Evolutionary conservation across 192 early-diverging fungal genomes (phyloP), one percentile per base, ranked within the genome.

Genomic region (Backusella australiensis): DNA sequence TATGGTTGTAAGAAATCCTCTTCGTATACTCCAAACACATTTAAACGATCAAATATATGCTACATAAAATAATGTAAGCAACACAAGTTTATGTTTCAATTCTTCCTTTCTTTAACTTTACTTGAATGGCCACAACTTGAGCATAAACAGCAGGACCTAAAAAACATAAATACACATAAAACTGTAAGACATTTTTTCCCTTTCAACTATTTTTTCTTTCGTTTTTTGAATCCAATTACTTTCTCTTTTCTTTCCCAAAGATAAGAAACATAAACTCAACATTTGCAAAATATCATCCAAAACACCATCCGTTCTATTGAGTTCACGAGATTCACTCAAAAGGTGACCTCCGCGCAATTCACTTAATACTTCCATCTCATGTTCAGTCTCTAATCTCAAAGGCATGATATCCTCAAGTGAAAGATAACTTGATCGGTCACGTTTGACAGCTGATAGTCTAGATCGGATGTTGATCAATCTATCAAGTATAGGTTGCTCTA

Each of bases 211-310:
- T 44, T 49, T 42, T 29, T 26, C 5, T 26, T 17, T 42, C 5
- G 44, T 39, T 29, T 44, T 26, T 17, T 32, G 1, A 29, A 69
- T 9, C 38, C 4, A 6, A 32, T 77, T 81, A 76, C 92, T 87
- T 83, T 94, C 93, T 71, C 88, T 88, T 75, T 87, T 93, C 74
- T 93, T 94, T 29, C 93, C 93, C 53, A 93, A 65, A 12, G 90
- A 88, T 81, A 94, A 80, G 75, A 91, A 94, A 76, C 91, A 91
- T 73, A 94, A 82, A 44, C 90, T 91, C 29, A 94, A 86, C 66
- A 94, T 85, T 70, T 92, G 90, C 81, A 90, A 93, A 71, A 91
- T 86, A 34, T 94, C 93, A 46, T 94, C 93, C 15, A 93, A 81
- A 32, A 93, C 83, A 65, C 85, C 87, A 74, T 94, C 91, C 32